These are phyloP conservation scores for Monosporascus sp. DNA, from an alignment of 2,329 filamentous ascomycete genomes.

Conservation along the genomic window DNA sequence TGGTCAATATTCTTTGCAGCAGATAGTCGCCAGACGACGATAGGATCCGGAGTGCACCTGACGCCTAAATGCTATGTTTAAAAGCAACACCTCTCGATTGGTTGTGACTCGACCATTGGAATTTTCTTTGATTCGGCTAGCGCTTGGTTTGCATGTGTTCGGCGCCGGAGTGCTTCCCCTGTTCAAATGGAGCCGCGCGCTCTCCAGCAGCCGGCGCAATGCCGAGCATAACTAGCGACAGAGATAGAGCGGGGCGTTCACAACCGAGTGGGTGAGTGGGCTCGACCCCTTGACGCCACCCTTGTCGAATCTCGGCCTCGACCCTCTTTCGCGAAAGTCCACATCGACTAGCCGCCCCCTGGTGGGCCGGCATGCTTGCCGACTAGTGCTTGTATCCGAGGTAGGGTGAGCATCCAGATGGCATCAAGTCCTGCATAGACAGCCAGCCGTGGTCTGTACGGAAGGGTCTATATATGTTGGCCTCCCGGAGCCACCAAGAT, in stretches of 20 bases:
- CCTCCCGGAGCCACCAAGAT: constrained; percentile 8
- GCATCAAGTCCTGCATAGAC: not conserved
- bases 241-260: not conserved
- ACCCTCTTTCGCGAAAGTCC: not conserved
- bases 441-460: not conserved
- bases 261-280: not conserved
- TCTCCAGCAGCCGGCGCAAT: too few relatives aligned
- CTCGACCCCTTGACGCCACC: not conserved
- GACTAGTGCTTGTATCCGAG: not conserved
- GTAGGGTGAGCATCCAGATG: not conserved
- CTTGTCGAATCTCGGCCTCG: not conserved
- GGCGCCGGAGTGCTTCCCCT: not conserved
- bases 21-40: not conserved
- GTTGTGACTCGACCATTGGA: not conserved
- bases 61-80: not conserved
- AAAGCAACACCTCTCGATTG: not conserved
- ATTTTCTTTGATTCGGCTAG: not conserved
- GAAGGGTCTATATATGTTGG: constrained; percentile 22
- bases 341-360: not conserved
- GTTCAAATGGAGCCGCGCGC: not conserved
- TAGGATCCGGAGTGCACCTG: not conserved
- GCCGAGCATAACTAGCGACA: not conserved
- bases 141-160: not conserved
- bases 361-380: not conserved
- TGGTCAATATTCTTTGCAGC: too few relatives aligned